Evolutionary conservation across 257 asterid genomes (phyloP), one percentile per base, ranked within the genome.

Genomic region (Plantago major): DNA sequence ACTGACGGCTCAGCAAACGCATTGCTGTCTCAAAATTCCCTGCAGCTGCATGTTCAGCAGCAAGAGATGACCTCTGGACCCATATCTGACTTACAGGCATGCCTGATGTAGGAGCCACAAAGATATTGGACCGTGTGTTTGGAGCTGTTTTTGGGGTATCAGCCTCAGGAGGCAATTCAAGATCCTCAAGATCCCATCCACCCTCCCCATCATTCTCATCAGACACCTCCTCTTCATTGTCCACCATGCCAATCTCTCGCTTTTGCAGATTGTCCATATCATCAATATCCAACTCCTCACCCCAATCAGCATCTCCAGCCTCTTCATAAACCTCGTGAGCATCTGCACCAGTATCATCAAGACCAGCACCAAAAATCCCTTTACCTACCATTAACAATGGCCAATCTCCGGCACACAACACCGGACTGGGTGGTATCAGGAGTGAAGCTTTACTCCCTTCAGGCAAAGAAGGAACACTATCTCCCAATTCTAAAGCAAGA

Each of bases 1-100:
- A 67, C 40, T 90, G 97, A 9, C 93, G 84, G 76, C 70, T 78
- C 72, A 90, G 65, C 49, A 90, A 72, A 14, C 90, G 92, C 96
- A 87, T 81, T 53, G 97, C 96, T 6, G 93, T 90, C 57, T 90
- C 96, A 42, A 87, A 90, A 73, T 90, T 77, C 18, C 97, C 97
- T 16, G 95, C 89, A 58, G 96, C 95, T 14, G 88, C 97, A 44
- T 90, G 97, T 66, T 90, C 97, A 43, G 92, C 95, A n/a, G 95
- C 97, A 37, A 90, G 89, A 37, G 96, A 80, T 10, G 97, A 90
- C 63, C 78, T 80, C 75, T 90, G 97, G 69, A 74, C 80, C 97
- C 97, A 90, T 54, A 90, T 82, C 78, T 90, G 96, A 79, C 93
- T 84, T 11, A 87, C 96, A 2, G 95, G 93, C 95, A 90, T 87